phyloP scores from a whole-genome alignment of 768 basidiomycete genomes.

The Pisolithus tinctorius region DNA sequence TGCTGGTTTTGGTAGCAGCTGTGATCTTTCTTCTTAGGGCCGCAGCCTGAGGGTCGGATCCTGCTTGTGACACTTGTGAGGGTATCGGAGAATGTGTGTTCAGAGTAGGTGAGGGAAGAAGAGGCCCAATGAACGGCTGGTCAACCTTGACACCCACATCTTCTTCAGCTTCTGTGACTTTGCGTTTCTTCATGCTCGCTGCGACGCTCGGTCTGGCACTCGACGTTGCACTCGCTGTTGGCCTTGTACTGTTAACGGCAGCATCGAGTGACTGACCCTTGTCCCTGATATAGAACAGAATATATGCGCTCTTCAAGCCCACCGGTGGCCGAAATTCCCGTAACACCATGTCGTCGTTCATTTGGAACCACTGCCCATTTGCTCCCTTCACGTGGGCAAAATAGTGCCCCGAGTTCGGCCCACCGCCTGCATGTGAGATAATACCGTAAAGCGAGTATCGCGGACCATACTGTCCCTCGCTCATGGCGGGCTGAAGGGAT shows the following conservation, averaged over 20 bases:
- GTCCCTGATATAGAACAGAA: constrained; percentile 85
- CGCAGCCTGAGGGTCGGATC: constrained; percentile 47
- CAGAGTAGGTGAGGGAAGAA: constrained; percentile 44
- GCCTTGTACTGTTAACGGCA: background rate
- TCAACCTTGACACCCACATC: constrained; percentile 46
- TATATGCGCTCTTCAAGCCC: constrained; percentile 76
- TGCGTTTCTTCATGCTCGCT: constrained; percentile 43
- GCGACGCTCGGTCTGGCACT: constrained; percentile 34
- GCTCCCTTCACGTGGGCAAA: constrained; percentile 74
- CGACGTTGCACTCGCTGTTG: constrained; percentile 4
- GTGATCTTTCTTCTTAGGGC: constrained; percentile 49
- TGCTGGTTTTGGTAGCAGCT: constrained; percentile 27
- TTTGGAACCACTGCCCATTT: constrained; percentile 76
- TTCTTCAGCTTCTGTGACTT: constrained; percentile 37
- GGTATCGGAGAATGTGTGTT: constrained; percentile 16
- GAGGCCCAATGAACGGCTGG: constrained; percentile 58
- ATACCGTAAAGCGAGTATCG: constrained; percentile 86
- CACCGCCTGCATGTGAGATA: constrained; percentile 87
- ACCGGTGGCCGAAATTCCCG: constrained; percentile 39
- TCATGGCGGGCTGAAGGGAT: constrained; percentile 74
- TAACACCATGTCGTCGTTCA: constrained; percentile 84
- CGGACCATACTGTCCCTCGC: constrained; percentile 68
- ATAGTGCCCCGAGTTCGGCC: constrained; percentile 96
- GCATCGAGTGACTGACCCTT: constrained; percentile 71
- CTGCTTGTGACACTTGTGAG: background rate